Percentiles rank a stretch among this genome's conserved stretches.
Conservation (phyloP, 1,284 basidiomycete genomes). For the Ustilago hordei region DNA sequence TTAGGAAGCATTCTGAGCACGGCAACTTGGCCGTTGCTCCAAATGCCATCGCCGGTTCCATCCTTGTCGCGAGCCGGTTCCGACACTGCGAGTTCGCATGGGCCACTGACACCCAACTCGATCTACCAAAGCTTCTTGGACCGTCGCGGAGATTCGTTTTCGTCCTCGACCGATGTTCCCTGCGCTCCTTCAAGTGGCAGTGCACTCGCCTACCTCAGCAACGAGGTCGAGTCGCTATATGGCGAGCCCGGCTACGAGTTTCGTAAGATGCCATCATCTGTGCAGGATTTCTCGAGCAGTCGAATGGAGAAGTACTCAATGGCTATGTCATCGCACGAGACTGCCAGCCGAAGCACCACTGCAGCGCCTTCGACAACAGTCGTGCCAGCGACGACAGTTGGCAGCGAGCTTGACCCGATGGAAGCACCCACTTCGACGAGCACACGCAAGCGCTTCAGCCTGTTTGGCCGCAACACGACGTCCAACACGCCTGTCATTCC, state of each 20-base stretch:
- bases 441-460: constrained; percentile 34
- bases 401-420: constrained; percentile 7
- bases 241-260: constrained; percentile 13
- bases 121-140: constrained; percentile 47
- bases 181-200: constrained; percentile 13
- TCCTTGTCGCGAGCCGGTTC: constrained; percentile 48
- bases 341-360: not conserved
- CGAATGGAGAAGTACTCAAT: constrained; percentile 24
- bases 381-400: not conserved
- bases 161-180: constrained; percentile 30
- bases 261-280: constrained; percentile 13
- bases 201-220: constrained; percentile 24
- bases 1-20: constrained; percentile 16
- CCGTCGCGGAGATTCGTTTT: constrained; percentile 40
- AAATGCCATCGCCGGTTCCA: constrained; percentile 42
- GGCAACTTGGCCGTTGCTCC: constrained; percentile 27
- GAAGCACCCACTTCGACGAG: not conserved
- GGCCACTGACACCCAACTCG: constrained; percentile 47
- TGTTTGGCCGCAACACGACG: constrained; percentile 31
- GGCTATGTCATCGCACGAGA: constrained; percentile 6
- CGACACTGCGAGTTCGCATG: constrained; percentile 46
- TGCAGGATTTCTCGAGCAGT: constrained; percentile 19
- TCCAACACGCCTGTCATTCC: constrained; percentile 23
- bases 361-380: not conserved
- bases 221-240: constrained; percentile 29